phyloP scores from a whole-genome alignment of 345 rosid species.

The Cardamine chenopodiifolia region DNA sequence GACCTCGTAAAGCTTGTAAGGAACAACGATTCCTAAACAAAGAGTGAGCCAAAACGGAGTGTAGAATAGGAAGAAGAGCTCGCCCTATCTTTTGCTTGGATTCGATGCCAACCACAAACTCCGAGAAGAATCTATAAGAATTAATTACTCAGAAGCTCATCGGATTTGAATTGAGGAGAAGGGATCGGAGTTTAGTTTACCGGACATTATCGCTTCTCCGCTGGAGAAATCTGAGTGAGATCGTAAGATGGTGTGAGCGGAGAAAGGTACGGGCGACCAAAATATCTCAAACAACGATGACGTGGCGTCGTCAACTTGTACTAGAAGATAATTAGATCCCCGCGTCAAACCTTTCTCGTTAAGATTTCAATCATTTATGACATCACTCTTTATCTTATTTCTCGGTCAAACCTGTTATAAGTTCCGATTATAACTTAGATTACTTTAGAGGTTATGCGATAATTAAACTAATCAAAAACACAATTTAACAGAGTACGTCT shows the following conservation, averaged over 20 bases:
- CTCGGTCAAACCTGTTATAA: no score
- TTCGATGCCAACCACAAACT: constrained; percentile 79
- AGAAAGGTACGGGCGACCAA: neutral
- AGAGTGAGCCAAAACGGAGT: constrained; percentile 99
- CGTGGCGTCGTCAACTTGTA: neutral
- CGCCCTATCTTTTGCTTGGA: constrained; percentile 96
- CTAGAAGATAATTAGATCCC: neutral
- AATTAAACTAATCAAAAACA: no score
- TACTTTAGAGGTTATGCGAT: no score
- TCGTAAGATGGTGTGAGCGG: neutral
- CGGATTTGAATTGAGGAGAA: neutral
- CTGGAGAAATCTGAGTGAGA: neutral
- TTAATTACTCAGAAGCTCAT: neutral
- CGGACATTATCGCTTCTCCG: neutral
- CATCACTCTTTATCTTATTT: no score
- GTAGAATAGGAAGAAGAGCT: constrained; percentile 85
- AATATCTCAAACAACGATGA: neutral
- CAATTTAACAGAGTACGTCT: no score
- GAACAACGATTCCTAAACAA: constrained; percentile 78
- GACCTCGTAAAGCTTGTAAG: constrained; percentile 94
- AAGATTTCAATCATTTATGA: neutral
- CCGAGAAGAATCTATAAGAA: constrained; percentile 13
- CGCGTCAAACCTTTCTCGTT: neutral
- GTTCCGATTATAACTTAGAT: no score
- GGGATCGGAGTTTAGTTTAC: neutral